Base-by-base conservation (phyloP, 106 monocot species). In the Dendrobium catenatum region DNA sequence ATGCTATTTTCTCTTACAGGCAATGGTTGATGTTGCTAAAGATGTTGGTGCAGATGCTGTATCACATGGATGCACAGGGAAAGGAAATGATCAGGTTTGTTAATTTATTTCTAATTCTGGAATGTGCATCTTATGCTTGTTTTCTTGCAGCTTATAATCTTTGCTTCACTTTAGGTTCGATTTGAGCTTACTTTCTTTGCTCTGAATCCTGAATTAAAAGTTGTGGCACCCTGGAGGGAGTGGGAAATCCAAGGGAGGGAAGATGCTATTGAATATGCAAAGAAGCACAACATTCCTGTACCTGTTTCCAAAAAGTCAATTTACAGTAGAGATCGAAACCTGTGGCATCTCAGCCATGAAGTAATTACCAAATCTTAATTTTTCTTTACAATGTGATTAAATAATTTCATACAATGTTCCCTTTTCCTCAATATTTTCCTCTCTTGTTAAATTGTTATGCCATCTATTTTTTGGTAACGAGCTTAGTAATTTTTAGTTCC, bases 341-440 rank as follows among this genome's bases (percentile, higher is more conserved):
- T 99, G n/a, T 99, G 95, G 95, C 98, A 99, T 76, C 91, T 99
- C 73, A 99, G 98, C 80, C 98, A 99, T 82, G 98, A 95, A 94
- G 98, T 95, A 88, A 67, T 1, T 42, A 11, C 77, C 48, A 27
- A 77, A 54, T 4, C 48, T 81, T 18, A 2, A 49, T 81, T 51
- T 33, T 55, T 58, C 2, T 75, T 55, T 54, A 77, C 27, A 29
- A 6, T 16, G 6, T 73, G 1, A 13, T 73, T 68, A 2, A 47
- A 76, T 15, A 47, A 76, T 17, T 13, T 76, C 24, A 0, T 47
- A 9, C 2, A n/a, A 47, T 76, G 46, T 13, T 76, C 20, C 17
- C 17, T 16, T 73, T 42, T 46, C 42, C 42, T 44, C 75, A 44
- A 0, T 24, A 5, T n/a, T 22, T 19, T 44, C 0, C 42, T 44